Evolutionary conservation across 108 stramenopile genomes (phyloP).

Genomic region (Aurantiochytrium sp.): DNA sequence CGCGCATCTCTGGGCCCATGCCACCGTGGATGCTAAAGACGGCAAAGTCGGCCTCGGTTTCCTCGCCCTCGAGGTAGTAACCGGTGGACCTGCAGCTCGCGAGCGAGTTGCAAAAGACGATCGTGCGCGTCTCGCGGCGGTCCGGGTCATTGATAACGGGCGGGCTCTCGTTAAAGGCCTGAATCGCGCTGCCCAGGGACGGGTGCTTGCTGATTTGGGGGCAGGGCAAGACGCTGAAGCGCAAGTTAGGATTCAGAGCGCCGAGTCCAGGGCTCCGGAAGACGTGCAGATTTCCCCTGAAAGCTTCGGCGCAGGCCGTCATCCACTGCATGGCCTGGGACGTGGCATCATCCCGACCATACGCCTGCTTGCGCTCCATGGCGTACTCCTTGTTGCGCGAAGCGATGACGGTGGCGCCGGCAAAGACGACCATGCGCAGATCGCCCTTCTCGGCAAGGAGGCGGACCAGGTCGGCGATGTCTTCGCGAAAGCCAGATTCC

Average conservation of each 20-base stretch:
- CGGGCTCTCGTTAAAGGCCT: background rate
- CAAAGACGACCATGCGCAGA: background rate
- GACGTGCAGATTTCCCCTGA: background rate
- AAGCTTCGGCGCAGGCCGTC: background rate
- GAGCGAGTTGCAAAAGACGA: conserved; percentile 18
- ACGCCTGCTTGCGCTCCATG: background rate
- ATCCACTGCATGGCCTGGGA: background rate
- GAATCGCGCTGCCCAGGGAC: background rate
- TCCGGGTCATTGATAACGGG: background rate
- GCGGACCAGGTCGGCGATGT: background rate
- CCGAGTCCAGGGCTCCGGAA: background rate
- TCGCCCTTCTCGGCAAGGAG: background rate
- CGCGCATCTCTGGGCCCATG: conserved; percentile 2
- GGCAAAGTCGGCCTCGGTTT: background rate
- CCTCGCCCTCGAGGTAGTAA: background rate
- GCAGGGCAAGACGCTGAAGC: background rate
- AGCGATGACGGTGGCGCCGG: conserved; percentile 2
- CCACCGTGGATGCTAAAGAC: background rate
- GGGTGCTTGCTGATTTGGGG: background rate
- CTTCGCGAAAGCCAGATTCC: background rate
- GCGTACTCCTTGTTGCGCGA: background rate
- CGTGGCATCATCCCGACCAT: conserved; percentile 14
- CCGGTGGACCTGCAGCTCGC: background rate
- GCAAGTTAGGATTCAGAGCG: background rate
- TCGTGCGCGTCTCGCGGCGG: background rate